Evolutionary conservation across 495 filamentous ascomycete genomes (phyloP).

Genomic region (Mytilinidion resinicola): DNA sequence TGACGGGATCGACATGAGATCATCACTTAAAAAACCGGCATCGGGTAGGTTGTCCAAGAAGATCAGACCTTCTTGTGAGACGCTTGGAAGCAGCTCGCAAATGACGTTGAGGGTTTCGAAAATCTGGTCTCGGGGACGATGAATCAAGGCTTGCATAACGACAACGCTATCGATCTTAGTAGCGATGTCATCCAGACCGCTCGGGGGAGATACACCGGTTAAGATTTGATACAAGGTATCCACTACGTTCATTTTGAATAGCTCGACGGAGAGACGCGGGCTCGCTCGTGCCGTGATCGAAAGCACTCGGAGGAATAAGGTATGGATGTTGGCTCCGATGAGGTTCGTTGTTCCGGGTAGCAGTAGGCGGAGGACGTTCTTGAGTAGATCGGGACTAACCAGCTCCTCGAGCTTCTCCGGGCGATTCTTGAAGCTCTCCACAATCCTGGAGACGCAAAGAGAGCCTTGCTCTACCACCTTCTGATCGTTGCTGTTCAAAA

Average conservation of each 20-base stretch:
- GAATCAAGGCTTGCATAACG: constrained; percentile 97
- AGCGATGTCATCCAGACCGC: constrained; percentile 70
- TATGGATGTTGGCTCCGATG: constrained; percentile 92
- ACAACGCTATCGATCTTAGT: constrained; percentile 91
- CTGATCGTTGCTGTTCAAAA: constrained; percentile 86
- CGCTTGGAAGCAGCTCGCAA: constrained; percentile 81
- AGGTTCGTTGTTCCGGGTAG: constrained; percentile 93
- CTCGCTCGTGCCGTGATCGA: constrained; percentile 84
- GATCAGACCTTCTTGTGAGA: constrained; percentile 47
- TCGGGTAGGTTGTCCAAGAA: constrained; percentile 50
- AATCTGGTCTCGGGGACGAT: constrained; percentile 92
- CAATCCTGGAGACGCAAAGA: constrained; percentile 91
- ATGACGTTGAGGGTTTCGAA: constrained; percentile 97
- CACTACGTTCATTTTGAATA: constrained; percentile 95
- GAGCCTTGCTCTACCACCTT: constrained; percentile 96
- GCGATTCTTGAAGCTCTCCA: constrained; percentile 89
- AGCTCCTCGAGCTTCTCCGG: constrained; percentile 85
- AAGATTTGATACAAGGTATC: constrained; percentile 97
- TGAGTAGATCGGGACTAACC: constrained; percentile 77
- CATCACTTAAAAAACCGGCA: constrained; percentile 39
- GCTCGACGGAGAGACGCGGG: constrained; percentile 75
- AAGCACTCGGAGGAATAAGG: constrained; percentile 87
- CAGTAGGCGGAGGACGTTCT: constrained; percentile 80
- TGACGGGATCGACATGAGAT: constrained; percentile 36
- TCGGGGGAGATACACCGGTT: constrained; percentile 89